phyloP scores from a whole-genome alignment of 768 basidiomycete genomes.

The Mycena galopus region DNA sequence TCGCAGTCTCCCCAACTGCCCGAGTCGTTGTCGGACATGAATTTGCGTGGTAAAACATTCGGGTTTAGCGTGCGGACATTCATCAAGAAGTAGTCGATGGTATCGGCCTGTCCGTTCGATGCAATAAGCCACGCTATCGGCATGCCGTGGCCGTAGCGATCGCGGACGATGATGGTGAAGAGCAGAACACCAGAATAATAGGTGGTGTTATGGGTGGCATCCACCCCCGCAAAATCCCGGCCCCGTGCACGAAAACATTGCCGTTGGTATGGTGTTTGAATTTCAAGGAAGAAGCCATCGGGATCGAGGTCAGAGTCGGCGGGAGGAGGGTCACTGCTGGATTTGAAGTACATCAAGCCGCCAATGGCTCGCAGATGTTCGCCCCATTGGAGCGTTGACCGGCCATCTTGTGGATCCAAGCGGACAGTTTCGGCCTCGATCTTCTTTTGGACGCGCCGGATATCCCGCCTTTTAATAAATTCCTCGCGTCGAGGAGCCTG shows the following conservation, averaged over 20 bases:
- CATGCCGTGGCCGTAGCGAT: conserved; percentile 34
- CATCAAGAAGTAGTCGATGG: conserved; percentile 34
- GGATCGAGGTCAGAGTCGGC: too few relatives aligned
- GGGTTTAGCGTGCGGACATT: not conserved
- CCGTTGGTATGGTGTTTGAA: conserved; percentile 32
- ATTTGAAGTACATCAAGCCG: conserved; percentile 29
- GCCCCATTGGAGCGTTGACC: conserved; percentile 22
- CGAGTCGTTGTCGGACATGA: conserved; percentile 21
- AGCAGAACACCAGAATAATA: conserved; percentile 28
- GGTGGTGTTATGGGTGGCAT: too few relatives aligned
- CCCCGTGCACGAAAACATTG: conserved; percentile 24
- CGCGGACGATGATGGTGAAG: conserved; percentile 26
- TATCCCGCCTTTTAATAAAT: conserved; percentile 14
- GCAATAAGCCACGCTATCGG: conserved; percentile 38
- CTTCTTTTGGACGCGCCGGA: conserved; percentile 18
- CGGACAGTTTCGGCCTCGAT: conserved; percentile 31
- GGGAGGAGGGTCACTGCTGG: conserved; percentile 14
- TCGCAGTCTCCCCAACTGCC: conserved; percentile 6
- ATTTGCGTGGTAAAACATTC: not conserved
- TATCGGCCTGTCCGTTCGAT: conserved; percentile 35
- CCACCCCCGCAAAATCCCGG: conserved; percentile 4
- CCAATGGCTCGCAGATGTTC: not conserved
- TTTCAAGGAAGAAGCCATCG: conserved; percentile 25
- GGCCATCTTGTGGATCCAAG: conserved; percentile 24
- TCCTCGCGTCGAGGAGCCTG: conserved; percentile 14